Base-by-base conservation (phyloP, 2,329 filamentous ascomycete species). In the Sclerotinia borealis region DNA sequence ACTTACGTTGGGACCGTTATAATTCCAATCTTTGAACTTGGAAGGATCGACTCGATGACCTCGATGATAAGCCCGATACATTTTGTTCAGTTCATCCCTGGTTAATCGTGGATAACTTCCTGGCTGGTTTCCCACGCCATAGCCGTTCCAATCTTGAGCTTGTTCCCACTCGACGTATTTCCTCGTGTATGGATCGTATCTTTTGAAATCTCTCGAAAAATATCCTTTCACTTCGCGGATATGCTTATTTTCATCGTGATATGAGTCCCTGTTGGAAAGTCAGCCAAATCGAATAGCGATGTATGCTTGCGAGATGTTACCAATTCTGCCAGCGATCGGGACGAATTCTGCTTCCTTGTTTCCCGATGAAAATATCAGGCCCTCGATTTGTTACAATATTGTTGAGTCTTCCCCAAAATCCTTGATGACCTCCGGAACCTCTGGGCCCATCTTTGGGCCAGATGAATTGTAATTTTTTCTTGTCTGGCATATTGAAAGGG, bases 321-420 rank as follows among this genome's bases (percentile, higher is more conserved):
- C 72, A 74, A 59, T 74, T 74, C 13, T 67, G 65, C 72, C 72
- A 74, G 34, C 56, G 27, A 19, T 73, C 72, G 5, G 66, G 66
- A n/a, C 19, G 60, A 52, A 74, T 64, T 4, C 48, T 64, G 8
- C 63, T 66, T 27, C 66, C 61, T 52, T 67, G 64, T 48, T 48
- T 63, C 25, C 70, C 69, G 9, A 79, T 69, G 41, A 75, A 78
- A 6, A 79, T 76, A 68, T 79, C 78, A 15, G 78, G 77, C 1
- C 77, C 78, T 62, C 73, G 75, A 41, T 74, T 74, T 9, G 66
- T 74, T 19, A 78, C 48, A 59, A 79, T 69, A 52, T 79, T 75
- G 25, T 71, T 69, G 25, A 79, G 51, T 25, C 72, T 59, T 17
- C 70, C 65, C 36, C 68, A 69, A 41, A 72, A 72, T 4, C 72